phyloP scores from a whole-genome alignment of 2,329 filamentous ascomycete species.

The Microcyclosporella mali region DNA sequence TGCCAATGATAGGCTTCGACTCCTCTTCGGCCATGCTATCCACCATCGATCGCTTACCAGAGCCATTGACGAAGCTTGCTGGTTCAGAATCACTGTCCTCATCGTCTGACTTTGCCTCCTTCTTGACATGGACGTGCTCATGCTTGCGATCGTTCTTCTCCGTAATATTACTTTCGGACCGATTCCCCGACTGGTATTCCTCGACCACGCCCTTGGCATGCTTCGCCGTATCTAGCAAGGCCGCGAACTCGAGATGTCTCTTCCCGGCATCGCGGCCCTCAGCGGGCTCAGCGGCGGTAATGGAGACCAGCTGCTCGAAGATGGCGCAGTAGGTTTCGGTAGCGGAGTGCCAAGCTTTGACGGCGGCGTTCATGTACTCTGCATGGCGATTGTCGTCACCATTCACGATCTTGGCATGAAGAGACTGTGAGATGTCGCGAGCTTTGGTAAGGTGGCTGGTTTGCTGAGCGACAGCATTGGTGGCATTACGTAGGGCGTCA shows the following conservation, averaged over 20 bases:
- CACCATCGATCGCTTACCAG: background rate
- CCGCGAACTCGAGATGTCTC: constrained; percentile 21
- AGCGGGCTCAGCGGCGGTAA: constrained; percentile 23
- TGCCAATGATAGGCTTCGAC: background rate
- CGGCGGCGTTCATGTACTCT: constrained; percentile 22
- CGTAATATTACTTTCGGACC: constrained; percentile 5
- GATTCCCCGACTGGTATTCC: constrained; percentile 5
- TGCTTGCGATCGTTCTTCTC: background rate
- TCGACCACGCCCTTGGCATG: constrained; percentile 17
- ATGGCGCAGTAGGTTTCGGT: constrained; percentile 24
- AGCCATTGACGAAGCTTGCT: background rate
- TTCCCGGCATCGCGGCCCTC: constrained; percentile 18
- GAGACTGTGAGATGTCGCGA: constrained; percentile 23
- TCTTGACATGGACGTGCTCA: background rate
- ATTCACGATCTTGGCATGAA: constrained; percentile 25
- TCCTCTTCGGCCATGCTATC: background rate
- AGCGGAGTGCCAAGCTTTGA: constrained; percentile 26
- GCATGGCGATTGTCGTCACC: constrained; percentile 16
- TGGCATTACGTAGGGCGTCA: constrained; percentile 23
- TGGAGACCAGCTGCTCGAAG: constrained; percentile 22
- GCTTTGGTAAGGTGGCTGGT: constrained; percentile 20
- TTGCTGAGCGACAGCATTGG: constrained; percentile 16
- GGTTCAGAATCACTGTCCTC: background rate
- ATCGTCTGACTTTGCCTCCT: background rate
- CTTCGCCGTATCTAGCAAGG: constrained; percentile 18